These are phyloP conservation scores for Lyophyllum decastes DNA, from an alignment of 768 basidiomycete species.

Conservation along the genomic window DNA sequence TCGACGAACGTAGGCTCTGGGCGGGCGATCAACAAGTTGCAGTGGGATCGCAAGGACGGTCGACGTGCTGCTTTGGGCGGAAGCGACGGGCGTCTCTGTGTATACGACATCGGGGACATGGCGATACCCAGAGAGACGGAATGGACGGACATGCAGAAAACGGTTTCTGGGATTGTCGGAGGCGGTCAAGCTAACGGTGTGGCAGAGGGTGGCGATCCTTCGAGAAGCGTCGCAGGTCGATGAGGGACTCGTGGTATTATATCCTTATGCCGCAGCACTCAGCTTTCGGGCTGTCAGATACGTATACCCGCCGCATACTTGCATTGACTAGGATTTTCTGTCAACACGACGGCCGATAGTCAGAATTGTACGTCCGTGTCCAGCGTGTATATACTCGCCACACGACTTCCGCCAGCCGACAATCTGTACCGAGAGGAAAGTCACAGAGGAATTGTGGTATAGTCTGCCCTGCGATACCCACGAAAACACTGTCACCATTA, in stretches of 20 bases:
- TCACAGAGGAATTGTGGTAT: too few species aligned
- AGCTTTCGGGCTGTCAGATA: neutral
- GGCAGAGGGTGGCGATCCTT: slow-evolving; percentile 19
- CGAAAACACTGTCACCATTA: too few species aligned
- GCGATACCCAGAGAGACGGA: slow-evolving; percentile 86
- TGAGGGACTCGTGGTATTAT: neutral
- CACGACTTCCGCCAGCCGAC: too few species aligned
- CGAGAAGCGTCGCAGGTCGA: slow-evolving; percentile 13
- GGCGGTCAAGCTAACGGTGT: slow-evolving; percentile 50
- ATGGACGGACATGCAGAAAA: slow-evolving; percentile 93
- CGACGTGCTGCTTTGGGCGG: slow-evolving; percentile 88
- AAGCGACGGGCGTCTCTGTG: slow-evolving; percentile 88
- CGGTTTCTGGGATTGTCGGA: slow-evolving; percentile 70
- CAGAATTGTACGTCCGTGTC: too few species aligned
- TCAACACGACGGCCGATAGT: too few species aligned
- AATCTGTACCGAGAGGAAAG: too few species aligned
- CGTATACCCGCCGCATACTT: neutral
- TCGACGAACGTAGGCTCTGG: slow-evolving; percentile 79
- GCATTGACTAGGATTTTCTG: neutral
- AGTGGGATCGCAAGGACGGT: slow-evolving; percentile 94
- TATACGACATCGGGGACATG: slow-evolving; percentile 95
- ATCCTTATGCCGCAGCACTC: neutral
- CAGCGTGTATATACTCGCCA: too few species aligned
- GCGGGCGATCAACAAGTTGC: slow-evolving; percentile 90
- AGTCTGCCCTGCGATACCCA: too few species aligned